Percentiles rank a stretch among this genome's conserved stretches.
phyloP scores from a whole-genome alignment of 1,284 basidiomycete genomes.

The Cryptococcus amylolentus region DNA sequence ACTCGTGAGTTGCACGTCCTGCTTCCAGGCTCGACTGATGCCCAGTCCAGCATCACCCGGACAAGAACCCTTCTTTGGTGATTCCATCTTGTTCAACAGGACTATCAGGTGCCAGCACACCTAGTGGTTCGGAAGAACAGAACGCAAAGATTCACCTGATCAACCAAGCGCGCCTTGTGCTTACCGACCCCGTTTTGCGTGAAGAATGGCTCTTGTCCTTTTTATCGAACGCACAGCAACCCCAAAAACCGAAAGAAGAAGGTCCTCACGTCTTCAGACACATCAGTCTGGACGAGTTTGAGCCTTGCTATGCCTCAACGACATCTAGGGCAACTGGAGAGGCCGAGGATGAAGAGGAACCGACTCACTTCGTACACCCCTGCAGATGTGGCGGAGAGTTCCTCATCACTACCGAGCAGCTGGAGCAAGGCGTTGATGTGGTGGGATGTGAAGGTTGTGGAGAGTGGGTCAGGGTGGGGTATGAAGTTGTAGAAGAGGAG shows the following conservation, averaged over 20 bases:
- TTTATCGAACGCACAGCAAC: neutral
- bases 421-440: constrained; percentile 50
- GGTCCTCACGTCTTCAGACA: constrained; percentile 27
- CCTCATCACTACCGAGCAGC: constrained; percentile 42
- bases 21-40: neutral
- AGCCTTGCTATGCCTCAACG: constrained; percentile 12
- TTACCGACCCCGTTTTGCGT: constrained; percentile 28
- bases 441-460: constrained; percentile 52
- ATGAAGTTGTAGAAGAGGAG: constrained; percentile 46
- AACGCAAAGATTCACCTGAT: constrained; percentile 28
- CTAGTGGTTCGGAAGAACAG: no score
- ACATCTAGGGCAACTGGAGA: neutral
- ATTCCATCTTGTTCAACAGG: no score
- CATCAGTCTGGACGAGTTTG: constrained; percentile 43
- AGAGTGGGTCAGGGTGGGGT: constrained; percentile 50
- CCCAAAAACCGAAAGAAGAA: neutral
- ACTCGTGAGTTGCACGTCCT: constrained; percentile 22
- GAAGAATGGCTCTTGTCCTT: constrained; percentile 5
- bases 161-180: constrained; percentile 46
- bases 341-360: constrained; percentile 22
- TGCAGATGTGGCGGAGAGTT: constrained; percentile 49
- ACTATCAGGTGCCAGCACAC: no score
- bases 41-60: constrained; percentile 37
- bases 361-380: constrained; percentile 42
- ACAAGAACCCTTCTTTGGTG: constrained; percentile 20